Percentiles rank a stretch among this genome's conserved stretches.
phyloP scores from a whole-genome alignment of 2,329 filamentous ascomycete genomes.

The Orbilia ellipsospora region DNA sequence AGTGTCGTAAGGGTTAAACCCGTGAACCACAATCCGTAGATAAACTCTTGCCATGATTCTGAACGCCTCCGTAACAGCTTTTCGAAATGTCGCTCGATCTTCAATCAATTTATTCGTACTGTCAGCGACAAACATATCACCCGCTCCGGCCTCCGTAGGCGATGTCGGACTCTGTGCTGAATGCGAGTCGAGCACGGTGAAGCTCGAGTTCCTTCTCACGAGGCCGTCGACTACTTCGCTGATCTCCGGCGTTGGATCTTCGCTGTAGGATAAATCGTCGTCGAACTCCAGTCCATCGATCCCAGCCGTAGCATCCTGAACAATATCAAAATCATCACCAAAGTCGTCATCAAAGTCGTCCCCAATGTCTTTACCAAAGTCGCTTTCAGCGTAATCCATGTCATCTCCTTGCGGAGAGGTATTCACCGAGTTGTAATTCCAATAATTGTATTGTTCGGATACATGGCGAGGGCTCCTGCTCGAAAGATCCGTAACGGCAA shows the following conservation, averaged over 20 bases:
- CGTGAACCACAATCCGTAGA: constrained; percentile 42
- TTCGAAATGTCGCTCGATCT: constrained; percentile 41
- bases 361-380: constrained; percentile 34
- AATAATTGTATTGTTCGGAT: constrained; percentile 25
- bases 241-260: constrained; percentile 42
- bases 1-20: constrained; percentile 37
- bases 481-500: constrained; percentile 34
- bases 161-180: constrained; percentile 5
- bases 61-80: constrained; percentile 52
- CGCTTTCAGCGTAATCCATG: constrained; percentile 24
- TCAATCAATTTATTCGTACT: constrained; percentile 48
- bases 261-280: constrained; percentile 33
- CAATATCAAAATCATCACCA: constrained; percentile 25
- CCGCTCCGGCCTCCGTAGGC: constrained; percentile 24
- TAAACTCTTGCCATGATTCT: constrained; percentile 50
- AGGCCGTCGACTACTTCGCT: constrained; percentile 44
- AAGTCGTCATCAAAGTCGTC: constrained; percentile 37
- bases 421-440: constrained; percentile 36
- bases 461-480: constrained; percentile 25
- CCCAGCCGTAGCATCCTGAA: no score
- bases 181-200: constrained; percentile 4
- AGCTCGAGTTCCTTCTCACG: constrained; percentile 41
- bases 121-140: constrained; percentile 40
- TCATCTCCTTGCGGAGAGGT: constrained; percentile 39
- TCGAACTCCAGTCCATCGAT: constrained; percentile 14